phyloP scores from a whole-genome alignment of 2,329 filamentous ascomycete genomes.

The Incumbomyces delicatus region DNA sequence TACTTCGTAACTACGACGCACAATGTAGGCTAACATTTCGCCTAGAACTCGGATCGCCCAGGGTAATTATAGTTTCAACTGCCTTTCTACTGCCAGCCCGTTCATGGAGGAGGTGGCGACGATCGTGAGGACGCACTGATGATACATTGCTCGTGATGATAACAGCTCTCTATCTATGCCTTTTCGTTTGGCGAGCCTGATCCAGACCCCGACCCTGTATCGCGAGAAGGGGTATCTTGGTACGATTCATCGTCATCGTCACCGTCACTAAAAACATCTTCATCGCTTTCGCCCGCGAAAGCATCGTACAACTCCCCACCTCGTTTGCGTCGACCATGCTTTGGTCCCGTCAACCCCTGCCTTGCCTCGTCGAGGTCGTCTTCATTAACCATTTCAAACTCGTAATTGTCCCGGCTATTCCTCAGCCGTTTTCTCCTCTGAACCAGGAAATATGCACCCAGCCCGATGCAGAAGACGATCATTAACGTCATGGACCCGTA shows the following conservation, averaged over 20 bases:
- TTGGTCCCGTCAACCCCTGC: constrained; percentile 26
- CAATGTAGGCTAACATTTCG: no score
- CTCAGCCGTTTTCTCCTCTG: constrained; percentile 67
- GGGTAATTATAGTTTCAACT: no score
- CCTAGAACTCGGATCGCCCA: no score
- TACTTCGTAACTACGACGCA: no score
- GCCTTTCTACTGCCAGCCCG: no score
- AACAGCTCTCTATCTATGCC: constrained; percentile 4
- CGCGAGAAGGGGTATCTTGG: constrained; percentile 20
- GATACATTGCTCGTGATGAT: constrained; percentile 2
- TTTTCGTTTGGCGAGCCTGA: constrained; percentile 14
- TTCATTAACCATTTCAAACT: constrained; percentile 86
- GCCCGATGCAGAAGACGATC: constrained; percentile 65
- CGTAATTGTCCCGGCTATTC: constrained; percentile 73
- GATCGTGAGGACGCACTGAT: not conserved
- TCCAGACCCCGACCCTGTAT: constrained; percentile 17
- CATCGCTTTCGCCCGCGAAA: constrained; percentile 86
- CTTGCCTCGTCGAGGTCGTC: constrained; percentile 56
- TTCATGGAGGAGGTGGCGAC: no score
- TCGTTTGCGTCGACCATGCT: constrained; percentile 46
- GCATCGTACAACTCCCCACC: constrained; percentile 95
- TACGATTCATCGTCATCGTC: constrained; percentile 33
- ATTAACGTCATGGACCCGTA: constrained; percentile 81
- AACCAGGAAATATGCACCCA: constrained; percentile 73
- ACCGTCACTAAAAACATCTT: constrained; percentile 42